These are phyloP conservation scores for Arabidopsis arenosa DNA, from an alignment of 345 rosid species.

Conservation along the genomic window DNA sequence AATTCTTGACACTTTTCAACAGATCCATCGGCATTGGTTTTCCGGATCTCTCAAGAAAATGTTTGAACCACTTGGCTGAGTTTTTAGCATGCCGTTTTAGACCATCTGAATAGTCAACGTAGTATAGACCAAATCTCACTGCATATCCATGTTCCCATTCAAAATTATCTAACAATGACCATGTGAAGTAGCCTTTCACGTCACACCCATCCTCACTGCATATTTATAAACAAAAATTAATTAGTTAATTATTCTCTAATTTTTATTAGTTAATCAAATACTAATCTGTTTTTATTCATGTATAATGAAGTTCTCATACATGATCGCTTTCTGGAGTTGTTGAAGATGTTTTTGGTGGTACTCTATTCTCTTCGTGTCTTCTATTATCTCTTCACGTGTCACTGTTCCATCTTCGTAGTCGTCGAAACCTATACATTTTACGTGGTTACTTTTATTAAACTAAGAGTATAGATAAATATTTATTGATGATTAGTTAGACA, in stretches of 20 bases:
- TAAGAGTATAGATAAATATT: background rate
- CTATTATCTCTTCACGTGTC: conserved; percentile 29
- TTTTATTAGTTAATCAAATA: background rate
- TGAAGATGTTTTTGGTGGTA: conserved; percentile 44
- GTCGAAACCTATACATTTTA: conserved; percentile 4
- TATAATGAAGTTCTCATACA: conserved; percentile 18
- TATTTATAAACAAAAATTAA: background rate
- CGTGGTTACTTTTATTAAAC: background rate
- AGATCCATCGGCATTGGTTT: background rate
- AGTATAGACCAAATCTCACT: conserved; percentile 53
- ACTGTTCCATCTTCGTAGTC: conserved; percentile 23
- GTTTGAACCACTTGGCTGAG: conserved; percentile 63
- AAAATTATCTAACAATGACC: conserved; percentile 64
- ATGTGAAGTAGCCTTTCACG: conserved; percentile 60
- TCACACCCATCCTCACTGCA: conserved; percentile 52
- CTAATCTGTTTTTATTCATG: background rate
- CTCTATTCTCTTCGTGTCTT: conserved; percentile 39
- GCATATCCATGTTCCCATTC: conserved; percentile 58
- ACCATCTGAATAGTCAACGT: conserved; percentile 50
- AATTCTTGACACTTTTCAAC: conserved; percentile 18
- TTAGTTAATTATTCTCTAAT: background rate
- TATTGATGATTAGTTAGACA: background rate
- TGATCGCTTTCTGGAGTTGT: conserved; percentile 42
- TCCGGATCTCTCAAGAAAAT: conserved; percentile 38
- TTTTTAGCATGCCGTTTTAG: conserved; percentile 55